phyloP scores from a whole-genome alignment of 257 asterid genomes.

The Nyctanthes arbortristis region DNA sequence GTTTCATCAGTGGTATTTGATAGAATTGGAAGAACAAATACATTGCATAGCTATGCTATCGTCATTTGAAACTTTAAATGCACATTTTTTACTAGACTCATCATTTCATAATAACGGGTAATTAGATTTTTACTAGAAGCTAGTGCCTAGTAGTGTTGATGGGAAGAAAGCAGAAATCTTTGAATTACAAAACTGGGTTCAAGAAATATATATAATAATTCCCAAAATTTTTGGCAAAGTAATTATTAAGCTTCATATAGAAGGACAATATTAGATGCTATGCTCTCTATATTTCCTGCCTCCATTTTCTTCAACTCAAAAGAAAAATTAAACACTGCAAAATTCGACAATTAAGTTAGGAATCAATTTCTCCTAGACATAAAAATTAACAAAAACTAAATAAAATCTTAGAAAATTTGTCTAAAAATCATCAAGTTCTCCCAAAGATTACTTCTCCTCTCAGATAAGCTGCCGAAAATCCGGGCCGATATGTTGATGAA shows the following conservation, averaged over 20 bases:
- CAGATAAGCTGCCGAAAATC: conserved; percentile 74
- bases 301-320: conserved; percentile 13
- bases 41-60: no score
- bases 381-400: neutral
- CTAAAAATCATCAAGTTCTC: neutral
- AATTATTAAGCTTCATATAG: conserved; percentile 27
- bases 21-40: neutral
- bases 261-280: conserved; percentile 40
- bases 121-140: no score
- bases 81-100: no score
- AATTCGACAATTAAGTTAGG: conserved; percentile 50
- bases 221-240: conserved; percentile 19
- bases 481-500: conserved; percentile 80
- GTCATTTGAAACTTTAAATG: no score
- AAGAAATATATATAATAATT: no score
- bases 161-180: neutral
- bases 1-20: no score
- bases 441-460: neutral
- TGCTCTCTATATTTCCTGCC: conserved; percentile 18
- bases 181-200: conserved; percentile 15
- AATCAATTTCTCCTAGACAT: neutral
- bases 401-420: neutral
- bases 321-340: conserved; percentile 23
- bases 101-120: no score
- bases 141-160: neutral